Evolutionary conservation across 2,329 filamentous ascomycete species (phyloP), one percentile per base, ranked within the genome.

Genomic region (Microascus cirrosus): DNA sequence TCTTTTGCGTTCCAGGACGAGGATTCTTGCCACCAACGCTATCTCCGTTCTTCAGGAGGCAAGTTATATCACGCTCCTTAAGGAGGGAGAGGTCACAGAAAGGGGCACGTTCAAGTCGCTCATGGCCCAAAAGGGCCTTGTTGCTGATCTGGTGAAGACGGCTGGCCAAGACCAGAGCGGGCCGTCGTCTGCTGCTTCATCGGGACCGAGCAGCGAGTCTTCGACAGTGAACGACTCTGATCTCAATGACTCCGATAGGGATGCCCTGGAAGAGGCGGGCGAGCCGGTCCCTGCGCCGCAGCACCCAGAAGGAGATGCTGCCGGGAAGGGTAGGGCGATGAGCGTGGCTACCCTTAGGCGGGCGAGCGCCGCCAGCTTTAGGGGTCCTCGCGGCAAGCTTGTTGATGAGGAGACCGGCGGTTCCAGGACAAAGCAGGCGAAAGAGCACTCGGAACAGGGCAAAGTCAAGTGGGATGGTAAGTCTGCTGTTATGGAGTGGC

Each of bases 21-120:
- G 93, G 63, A 89, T 99, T 58, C 78, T 99, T 55, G 92, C 94
- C 11, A 99, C 94, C 22, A 99, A 99, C 68, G 89, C 94, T 0
- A 96, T 99, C 59, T 85, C 91, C 6, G 90, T 99, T 5, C 77
- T 99, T 35, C 85, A 87, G 66, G 89, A 95, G 69, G 89, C 94
- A 0, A 90, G 96, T 70, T 94, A 87, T 70, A 93, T 99, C 65
- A 87, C 84, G 55, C 78, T 99, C 58, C 73, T 99, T 54, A 85
- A 89, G 62, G 89, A 95, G 55, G 90, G 91, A 56, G 85, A 84
- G 60, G 85, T 97, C 57, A 78, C 88, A 42, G 94, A 99, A 70
- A 86, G 86, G 64, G 94, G 94, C 45, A 96, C 92, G 1, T 97
- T 94, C 70, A 84, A 87, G 63, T 89, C 96, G 69, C 80, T 97